Evolutionary conservation across 495 filamentous ascomycete genomes (phyloP), one percentile per base, ranked within the genome.

Genomic region (Lasiosphaeris hirsuta): DNA sequence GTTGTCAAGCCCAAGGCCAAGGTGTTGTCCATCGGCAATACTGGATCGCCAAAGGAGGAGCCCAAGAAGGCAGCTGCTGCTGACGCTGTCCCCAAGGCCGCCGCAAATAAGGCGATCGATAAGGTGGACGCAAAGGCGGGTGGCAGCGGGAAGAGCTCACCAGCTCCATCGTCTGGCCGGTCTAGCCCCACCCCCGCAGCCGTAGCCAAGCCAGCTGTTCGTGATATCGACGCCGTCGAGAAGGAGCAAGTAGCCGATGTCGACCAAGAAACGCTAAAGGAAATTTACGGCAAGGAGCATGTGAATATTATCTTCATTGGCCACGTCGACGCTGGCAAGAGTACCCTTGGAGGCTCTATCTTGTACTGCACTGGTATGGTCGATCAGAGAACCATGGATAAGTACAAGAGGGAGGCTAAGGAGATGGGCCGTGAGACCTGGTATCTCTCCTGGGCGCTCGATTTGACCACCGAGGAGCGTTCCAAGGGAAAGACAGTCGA

Each of bases 221-320:
- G 92, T 54, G 86, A 90, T 54, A 89, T 81, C 11, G 88, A 96
- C 72, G 87, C 87, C 13, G 92, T 99, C 39, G 82, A 85, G 37
- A 89, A 92, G 71, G 89, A 92, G 64, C 94, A 97, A 65, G 78
- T 82, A 11, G 91, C 90, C 15, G 90, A 95, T 72, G 86, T 99
- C 3, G 94, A 97, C 60, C 90, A 96, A 19, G 88, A 89, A 42
- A 89, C 90, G 0, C 75, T 99, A 56, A 89, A 90, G 69, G 94
- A 97, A 73, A 90, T 99, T 41, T 97, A 97, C 72, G 94, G 94
- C 63, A 96, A 97, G 73, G 94, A 99, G 72, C 94, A 99, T 67
- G 86, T 99, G 59, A 98, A 98, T 70, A 84, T 97, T 48, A 96
- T 98, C 56, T 98, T 98, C 80, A 90, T 98, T 65, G 94, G 94